Percentiles rank a stretch among this genome's conserved stretches.
phyloP scores from a whole-genome alignment of 2,329 filamentous ascomycete species.

The Apiospora sp. region DNA sequence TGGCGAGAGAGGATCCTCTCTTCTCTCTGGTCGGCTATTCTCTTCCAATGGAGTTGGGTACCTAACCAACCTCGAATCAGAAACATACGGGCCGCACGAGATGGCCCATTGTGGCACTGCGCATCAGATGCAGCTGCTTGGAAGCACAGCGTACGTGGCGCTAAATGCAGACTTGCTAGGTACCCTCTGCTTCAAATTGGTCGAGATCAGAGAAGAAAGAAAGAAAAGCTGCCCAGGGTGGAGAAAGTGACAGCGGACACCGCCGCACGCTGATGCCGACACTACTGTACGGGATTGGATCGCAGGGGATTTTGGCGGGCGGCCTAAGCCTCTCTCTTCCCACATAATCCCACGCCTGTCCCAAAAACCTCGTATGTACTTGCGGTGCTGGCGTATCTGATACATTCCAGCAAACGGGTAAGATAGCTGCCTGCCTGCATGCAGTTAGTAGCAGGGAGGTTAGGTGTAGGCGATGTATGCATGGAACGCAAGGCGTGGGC shows the following conservation, averaged over 20 bases:
- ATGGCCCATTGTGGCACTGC: constrained; percentile 19
- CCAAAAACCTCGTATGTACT: constrained; percentile 15
- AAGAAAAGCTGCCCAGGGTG: constrained; percentile 10
- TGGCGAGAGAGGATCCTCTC: not conserved
- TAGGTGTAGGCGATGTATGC: not conserved
- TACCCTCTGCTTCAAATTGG: constrained; percentile 13
- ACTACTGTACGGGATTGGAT: constrained; percentile 10
- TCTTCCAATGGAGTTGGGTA: constrained; percentile 5
- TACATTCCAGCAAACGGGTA: not conserved
- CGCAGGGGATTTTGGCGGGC: not conserved
- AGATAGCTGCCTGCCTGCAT: not conserved
- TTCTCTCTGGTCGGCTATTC: not conserved
- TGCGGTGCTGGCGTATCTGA: not conserved
- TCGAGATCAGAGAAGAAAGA: not conserved
- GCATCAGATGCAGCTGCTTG: constrained; percentile 18
- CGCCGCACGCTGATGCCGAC: constrained; percentile 15
- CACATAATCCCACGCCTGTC: constrained; percentile 3
- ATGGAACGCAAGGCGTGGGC: not conserved
- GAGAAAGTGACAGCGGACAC: constrained; percentile 9
- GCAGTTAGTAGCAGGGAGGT: not conserved
- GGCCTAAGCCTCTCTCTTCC: constrained; percentile 10
- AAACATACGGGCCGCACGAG: constrained; percentile 11
- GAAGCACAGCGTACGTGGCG: constrained; percentile 17
- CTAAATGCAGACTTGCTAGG: constrained; percentile 6
- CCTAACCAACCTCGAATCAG: not conserved